phyloP scores from a whole-genome alignment of 2,329 filamentous ascomycete genomes.

The Colletotrichum cereale region DNA sequence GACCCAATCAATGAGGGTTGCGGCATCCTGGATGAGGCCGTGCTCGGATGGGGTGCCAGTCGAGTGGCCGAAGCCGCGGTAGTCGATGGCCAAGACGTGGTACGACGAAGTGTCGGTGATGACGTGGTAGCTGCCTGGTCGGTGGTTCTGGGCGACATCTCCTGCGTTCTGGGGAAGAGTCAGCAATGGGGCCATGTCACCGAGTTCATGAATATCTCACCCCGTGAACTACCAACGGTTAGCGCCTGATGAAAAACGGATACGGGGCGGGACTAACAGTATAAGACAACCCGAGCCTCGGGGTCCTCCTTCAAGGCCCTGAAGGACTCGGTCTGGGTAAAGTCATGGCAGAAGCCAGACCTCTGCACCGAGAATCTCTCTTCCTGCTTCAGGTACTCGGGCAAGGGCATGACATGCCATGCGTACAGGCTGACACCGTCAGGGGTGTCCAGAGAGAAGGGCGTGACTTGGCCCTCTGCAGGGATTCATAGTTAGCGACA shows the following conservation, averaged over 20 bases:
- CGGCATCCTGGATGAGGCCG: conserved; percentile 84
- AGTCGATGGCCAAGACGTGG: conserved; percentile 90
- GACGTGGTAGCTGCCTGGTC: conserved; percentile 82
- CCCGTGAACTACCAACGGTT: conserved; percentile 66
- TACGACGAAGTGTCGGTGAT: conserved; percentile 79
- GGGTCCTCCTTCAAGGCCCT: conserved; percentile 73
- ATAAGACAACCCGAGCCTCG: conserved; percentile 72
- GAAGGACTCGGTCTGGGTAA: conserved; percentile 70
- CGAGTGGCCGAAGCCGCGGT: conserved; percentile 87
- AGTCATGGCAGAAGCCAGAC: conserved; percentile 63
- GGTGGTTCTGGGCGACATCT: conserved; percentile 82
- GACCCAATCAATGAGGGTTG: conserved; percentile 80
- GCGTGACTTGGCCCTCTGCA: conserved; percentile 86
- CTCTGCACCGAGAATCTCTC: conserved; percentile 66
- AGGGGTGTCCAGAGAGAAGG: conserved; percentile 80
- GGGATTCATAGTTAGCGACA: conserved; percentile 12
- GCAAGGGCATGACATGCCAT: conserved; percentile 90
- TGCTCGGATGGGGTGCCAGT: conserved; percentile 84
- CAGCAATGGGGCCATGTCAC: conserved; percentile 35
- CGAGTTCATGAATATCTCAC: conserved; percentile 58
- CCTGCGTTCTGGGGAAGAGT: conserved; percentile 76
- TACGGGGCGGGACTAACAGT: conserved; percentile 60
- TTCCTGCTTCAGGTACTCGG: conserved; percentile 81
- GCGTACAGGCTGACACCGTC: conserved; percentile 86
- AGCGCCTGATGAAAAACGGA: neutral